Base-by-base conservation (phyloP, 1,284 basidiomycete species). In the Fomes fomentarius region DNA sequence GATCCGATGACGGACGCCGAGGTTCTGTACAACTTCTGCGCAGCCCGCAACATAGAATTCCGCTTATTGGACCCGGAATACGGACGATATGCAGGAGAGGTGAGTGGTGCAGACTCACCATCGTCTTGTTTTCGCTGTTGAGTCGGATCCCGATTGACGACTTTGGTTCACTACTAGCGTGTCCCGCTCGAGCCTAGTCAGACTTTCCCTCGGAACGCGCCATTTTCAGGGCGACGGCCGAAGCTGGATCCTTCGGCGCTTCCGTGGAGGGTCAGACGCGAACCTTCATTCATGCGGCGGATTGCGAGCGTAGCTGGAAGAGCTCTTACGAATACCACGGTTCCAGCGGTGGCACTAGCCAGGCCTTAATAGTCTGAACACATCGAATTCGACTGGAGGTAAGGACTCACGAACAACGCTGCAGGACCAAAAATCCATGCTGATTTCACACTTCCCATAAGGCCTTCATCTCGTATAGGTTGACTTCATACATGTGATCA, bases 61-160 rank as follows among this genome's bases (percentile, higher is more conserved):
- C 26, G 52, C 5, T 31, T 51, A 7, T 51, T 58, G 35, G 40
- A 51, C 17, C 56, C 56, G 4, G 44, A 45, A 3, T 58, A 54
- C 19, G 56, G 56, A 14, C n/a, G 28, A n/a, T 54, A 57, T 19
- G 40, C 56, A 3, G 48, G 56, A 31, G 56, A 58, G 52, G 56
- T 58, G 48, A 33, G 56, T 35, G n/a, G 1, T 12, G n/a, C n/a
- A n/a, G n/a, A n/a, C n/a, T n/a, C n/a, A n/a, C n/a, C 1, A 4
- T 46, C 2, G 15, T 14, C 1, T 1, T 12, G 15, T 17, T 3
- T 1, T 15, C 33, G 1, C 0, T 15, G 2, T 11, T 22, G 14
- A 30, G 28, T 12, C 12, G 4, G 1, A 8, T 17, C n/a, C 17
- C 3, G 3, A 17, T 30, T 52, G 11, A 34, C 19, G 1, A 10